Evolutionary conservation across 371 early-diverging fungal species (phyloP), one percentile per base, ranked within the genome.

Genomic region (Fennellomyces sp.): DNA sequence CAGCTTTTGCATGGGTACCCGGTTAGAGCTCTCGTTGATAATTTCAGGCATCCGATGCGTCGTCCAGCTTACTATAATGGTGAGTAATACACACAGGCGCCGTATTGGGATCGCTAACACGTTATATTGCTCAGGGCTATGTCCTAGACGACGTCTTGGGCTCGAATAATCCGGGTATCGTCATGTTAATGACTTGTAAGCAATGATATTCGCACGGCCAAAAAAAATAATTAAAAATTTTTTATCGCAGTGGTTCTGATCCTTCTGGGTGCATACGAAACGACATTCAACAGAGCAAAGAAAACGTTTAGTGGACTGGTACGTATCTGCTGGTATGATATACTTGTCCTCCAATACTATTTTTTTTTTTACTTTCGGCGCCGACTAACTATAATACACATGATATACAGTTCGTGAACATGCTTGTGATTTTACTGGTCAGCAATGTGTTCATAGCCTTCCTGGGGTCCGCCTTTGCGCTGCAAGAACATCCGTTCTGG

Each of bases 401-500:
- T 45, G 4, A 45, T 45, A 45, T 45, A 17, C n/a, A 45, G 45
- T 45, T 45, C 45, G 45, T 45, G 23, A 45, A 5, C 45, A 45
- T 50, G 51, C 31, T 50, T 30, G 31, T 50, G 51, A 31, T 30
- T n/a, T 50, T 50, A 50, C 28, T 28, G 3, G 31, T 30, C 29
- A 31, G 51, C n/a, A 31, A 50, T 54, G 35, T 25, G 15, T 36
- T 35, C 28, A 26, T 54, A 15, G 39, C 38, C 39, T 26, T 53
- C 27, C 15, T 26, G 2, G 38, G 90, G 15, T 84, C 88, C 10
- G 75, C 78, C 12, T 78, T 82, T 66, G 90, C 92, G 26, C 78
- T 95, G 61, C 78, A 85, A 28, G 86, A 86, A 50, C 60, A 77
- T 4, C 94, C 94, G 2, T 88, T 91, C 56, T 91, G 83, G 72